Evolutionary conservation across 371 early-diverging fungal genomes (phyloP).

Genomic region (Mucor sp.): DNA sequence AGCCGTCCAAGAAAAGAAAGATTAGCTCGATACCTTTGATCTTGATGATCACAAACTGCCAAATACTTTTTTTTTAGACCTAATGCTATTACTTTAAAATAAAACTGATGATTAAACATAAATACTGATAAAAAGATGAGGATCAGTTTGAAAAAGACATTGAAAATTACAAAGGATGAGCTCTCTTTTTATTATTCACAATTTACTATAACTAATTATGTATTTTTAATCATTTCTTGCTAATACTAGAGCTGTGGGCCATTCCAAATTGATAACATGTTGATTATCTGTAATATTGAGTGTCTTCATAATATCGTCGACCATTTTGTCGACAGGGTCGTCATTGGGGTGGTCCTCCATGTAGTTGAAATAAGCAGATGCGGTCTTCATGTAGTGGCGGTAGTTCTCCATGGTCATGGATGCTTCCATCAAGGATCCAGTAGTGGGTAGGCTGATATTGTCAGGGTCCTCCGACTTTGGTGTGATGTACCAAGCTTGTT

Average conservation of each 20-base stretch:
- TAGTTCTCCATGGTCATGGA: slow-evolving; percentile 41
- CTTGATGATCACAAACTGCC: too few relatives aligned
- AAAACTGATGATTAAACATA: too few relatives aligned
- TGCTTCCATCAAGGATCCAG: slow-evolving; percentile 36
- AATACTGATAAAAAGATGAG: too few relatives aligned
- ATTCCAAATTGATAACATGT: slow-evolving; percentile 10
- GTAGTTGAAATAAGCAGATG: slow-evolving; percentile 58
- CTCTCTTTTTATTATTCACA: too few relatives aligned
- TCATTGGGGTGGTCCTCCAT: slow-evolving; percentile 13
- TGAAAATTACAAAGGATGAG: too few relatives aligned
- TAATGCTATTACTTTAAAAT: too few relatives aligned
- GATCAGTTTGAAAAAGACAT: too few relatives aligned
- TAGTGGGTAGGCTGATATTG: slow-evolving; percentile 10
- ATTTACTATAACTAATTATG: too few relatives aligned
- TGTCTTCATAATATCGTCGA: background rate
- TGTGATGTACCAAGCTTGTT: slow-evolving; percentile 39
- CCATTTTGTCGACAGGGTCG: slow-evolving; percentile 17
- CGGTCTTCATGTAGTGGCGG: slow-evolving; percentile 54
- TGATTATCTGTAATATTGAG: slow-evolving; percentile 6
- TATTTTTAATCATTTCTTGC: slow-evolving; percentile 8
- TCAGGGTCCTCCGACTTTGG: slow-evolving; percentile 21
- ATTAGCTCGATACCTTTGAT: too few relatives aligned
- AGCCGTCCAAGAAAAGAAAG: too few relatives aligned
- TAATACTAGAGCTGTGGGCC: slow-evolving; percentile 27
- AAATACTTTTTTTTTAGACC: too few relatives aligned